These are phyloP conservation scores for Tetradesmus obliquus DNA, from an alignment of 139 green algal species.

Conservation along the genomic window DNA sequence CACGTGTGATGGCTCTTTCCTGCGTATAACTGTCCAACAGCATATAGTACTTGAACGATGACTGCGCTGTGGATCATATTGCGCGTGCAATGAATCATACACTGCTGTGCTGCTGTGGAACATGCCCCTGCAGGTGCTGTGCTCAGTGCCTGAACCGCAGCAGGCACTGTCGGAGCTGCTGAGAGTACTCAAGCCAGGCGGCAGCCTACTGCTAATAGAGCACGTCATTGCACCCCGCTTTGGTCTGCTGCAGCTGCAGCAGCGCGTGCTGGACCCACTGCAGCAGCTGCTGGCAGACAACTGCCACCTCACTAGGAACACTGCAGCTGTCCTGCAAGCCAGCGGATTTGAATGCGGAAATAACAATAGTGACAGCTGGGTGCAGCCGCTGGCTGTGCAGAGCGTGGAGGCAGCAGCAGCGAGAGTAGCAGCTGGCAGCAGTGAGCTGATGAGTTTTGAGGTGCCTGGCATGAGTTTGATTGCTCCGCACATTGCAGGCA, in stretches of 20 bases:
- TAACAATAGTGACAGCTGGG: background rate
- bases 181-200: slow-evolving; percentile 72
- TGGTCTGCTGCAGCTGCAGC: slow-evolving; percentile 52
- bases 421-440: background rate
- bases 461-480: slow-evolving; percentile 57
- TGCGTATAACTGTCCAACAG: too few relatives aligned
- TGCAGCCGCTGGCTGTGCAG: background rate
- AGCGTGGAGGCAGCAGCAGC: background rate
- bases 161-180: slow-evolving; percentile 60
- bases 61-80: too few relatives aligned
- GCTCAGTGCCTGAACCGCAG: slow-evolving; percentile 63
- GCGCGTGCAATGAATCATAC: background rate
- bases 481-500: slow-evolving; percentile 61
- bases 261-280: slow-evolving; percentile 71
- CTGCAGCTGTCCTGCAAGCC: slow-evolving; percentile 47
- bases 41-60: too few relatives aligned
- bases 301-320: slow-evolving; percentile 76
- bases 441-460: slow-evolving; percentile 49
- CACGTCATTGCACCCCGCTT: slow-evolving; percentile 62
- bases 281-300: slow-evolving; percentile 76
- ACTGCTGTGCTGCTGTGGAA: background rate
- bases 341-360: slow-evolving; percentile 36
- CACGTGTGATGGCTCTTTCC: too few relatives aligned
- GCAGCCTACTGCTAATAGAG: slow-evolving; percentile 76
- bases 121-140: slow-evolving; percentile 57